Conservation (phyloP, 345 rosid genomes). For the Toxicodendron radicans region DNA sequence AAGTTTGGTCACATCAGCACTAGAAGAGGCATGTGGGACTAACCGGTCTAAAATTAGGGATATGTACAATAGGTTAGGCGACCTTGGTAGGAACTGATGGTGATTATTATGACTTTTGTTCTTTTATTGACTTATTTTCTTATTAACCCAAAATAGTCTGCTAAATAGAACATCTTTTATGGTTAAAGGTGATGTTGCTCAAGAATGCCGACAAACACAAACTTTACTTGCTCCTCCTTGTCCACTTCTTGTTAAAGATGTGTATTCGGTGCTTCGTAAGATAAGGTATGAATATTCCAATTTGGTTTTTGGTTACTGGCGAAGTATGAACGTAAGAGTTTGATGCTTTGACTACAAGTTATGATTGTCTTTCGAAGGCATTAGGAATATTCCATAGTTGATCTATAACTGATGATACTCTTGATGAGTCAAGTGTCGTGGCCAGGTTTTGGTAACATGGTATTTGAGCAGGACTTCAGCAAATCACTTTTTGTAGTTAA, state of each 20-base stretch:
- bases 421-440: not conserved
- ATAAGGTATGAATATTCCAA: conserved; percentile 57
- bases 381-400: not conserved
- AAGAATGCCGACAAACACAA: conserved; percentile 81
- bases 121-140: not conserved
- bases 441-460: not conserved
- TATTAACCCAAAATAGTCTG: conserved; percentile 13
- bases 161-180: conserved; percentile 18
- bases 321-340: not conserved
- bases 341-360: conserved; percentile 11
- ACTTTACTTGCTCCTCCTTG: conserved; percentile 72
- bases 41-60: conserved; percentile 65
- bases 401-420: not conserved
- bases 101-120: conserved; percentile 5
- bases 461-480: not conserved
- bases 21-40: conserved; percentile 90
- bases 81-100: conserved; percentile 62
- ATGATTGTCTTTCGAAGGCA: not conserved
- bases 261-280: conserved; percentile 59
- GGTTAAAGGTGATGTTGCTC: conserved; percentile 85
- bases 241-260: conserved; percentile 67
- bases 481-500: not conserved
- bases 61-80: conserved; percentile 75
- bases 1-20: conserved; percentile 69
- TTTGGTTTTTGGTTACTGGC: conserved; percentile 14